Evolutionary conservation across 176 grass and related monocot genomes (phyloP), one percentile per base, ranked within the genome.

Genomic region (Avena sativa): DNA sequence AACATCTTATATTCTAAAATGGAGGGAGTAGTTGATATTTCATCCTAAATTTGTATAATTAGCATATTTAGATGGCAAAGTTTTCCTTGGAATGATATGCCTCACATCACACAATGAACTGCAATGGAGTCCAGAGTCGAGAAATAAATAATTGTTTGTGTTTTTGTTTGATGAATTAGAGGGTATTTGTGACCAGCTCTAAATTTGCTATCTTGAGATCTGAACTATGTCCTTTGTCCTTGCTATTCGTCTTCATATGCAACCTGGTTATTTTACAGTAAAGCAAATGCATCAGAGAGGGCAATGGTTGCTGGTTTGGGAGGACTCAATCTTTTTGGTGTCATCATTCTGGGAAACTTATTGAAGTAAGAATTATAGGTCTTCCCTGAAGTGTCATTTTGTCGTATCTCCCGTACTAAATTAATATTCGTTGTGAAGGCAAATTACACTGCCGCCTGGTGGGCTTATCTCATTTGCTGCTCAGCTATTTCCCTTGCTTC

Each of bases 261-360:
- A 46, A 79, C 34, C 20, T 74, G 23, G 74, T 93, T 10, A 76
- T 89, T 88, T 85, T 93, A 78, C 92, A 99, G 97, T 83, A 94
- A 99, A 91, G 73, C 87, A 81, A 92, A 78, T 91, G 89, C 87
- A 81, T 81, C 90, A 38, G 90, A 96, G 84, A 95, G 74, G 90
- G 97, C 92, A 87, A 84, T 99, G 97, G 97, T 96, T 86, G 89
- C 90, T 86, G 97, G 85, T 85, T 93, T 99, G 89, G 97, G 97
- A 86, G 92, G 92, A 88, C 83, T 99, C 60, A 99, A 99, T 88
- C 85, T 99, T 85, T 99, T 99, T 51, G 97, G 97, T 78, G 92
- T 99, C 44, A 74, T 99, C 66, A 87, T 96, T 89, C 90, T 99
- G 11, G 90, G 94, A 52, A 94, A 86, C 92, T 90, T 99, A 78